phyloP scores from a whole-genome alignment of 2,329 filamentous ascomycete species.

The Trichoderma asperellum region DNA sequence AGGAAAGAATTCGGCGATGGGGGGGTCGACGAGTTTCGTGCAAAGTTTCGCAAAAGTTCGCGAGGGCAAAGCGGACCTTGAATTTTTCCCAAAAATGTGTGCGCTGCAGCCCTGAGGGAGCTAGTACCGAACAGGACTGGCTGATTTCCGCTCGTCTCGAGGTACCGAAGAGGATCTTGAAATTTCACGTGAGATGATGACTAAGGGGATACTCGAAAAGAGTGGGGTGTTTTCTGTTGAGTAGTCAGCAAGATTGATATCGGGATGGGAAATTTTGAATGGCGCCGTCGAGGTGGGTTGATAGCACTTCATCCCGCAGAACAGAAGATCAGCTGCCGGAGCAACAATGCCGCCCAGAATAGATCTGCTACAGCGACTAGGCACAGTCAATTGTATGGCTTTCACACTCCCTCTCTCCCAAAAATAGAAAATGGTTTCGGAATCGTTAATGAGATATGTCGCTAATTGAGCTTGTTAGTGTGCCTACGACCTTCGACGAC shows the following conservation, averaged over 20 bases:
- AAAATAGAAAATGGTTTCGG: not conserved
- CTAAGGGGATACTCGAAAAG: constrained; percentile 34
- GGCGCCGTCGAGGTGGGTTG: constrained; percentile 22
- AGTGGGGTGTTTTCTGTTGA: not conserved
- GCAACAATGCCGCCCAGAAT: constrained; percentile 69
- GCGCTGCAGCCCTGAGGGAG: constrained; percentile 43
- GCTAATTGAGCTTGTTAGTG: constrained; percentile 48
- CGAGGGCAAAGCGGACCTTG: constrained; percentile 37
- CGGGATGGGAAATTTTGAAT: constrained; percentile 43
- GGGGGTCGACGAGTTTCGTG: constrained; percentile 35
- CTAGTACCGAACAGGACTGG: constrained; percentile 39
- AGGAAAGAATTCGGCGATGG: constrained; percentile 32
- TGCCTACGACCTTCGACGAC: constrained; percentile 60
- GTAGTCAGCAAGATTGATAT: constrained; percentile 23
- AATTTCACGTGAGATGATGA: constrained; percentile 38
- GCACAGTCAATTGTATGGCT: constrained; percentile 62
- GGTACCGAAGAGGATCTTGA: not conserved
- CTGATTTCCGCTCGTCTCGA: not conserved
- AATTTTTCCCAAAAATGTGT: constrained; percentile 49
- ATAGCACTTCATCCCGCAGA: constrained; percentile 21
- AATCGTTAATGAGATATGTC: not conserved
- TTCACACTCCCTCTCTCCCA: not conserved
- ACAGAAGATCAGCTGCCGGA: not conserved
- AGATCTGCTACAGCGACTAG: constrained; percentile 62
- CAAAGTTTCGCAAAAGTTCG: constrained; percentile 49